Conservation (phyloP, 2,329 filamentous ascomycete species). For the Immersiporthe knoxdaviesiana region DNA sequence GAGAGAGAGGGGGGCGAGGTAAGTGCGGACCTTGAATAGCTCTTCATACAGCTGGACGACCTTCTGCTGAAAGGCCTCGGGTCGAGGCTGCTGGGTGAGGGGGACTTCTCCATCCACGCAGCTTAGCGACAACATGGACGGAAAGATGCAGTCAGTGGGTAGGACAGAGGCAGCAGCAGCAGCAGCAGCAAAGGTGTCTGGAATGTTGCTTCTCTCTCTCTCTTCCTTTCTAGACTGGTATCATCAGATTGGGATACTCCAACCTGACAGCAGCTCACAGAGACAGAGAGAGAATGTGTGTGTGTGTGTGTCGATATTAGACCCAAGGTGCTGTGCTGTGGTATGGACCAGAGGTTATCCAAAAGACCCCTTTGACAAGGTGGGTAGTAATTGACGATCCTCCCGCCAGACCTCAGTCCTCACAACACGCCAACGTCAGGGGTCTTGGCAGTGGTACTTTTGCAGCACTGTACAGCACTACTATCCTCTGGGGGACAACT, state of each 20-base stretch:
- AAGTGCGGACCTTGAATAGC: constrained; percentile 69
- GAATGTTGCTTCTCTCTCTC: neutral
- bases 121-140: constrained; percentile 17
- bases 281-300: neutral
- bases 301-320: no score
- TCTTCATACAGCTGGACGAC: constrained; percentile 87
- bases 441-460: neutral
- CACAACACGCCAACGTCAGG: constrained; percentile 15
- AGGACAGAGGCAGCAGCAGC: neutral
- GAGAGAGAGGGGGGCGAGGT: neutral
- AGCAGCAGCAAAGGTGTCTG: neutral
- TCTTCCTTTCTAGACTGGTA: no score
- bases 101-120: constrained; percentile 78
- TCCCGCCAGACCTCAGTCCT: neutral
- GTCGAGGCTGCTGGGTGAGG: constrained; percentile 87
- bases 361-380: constrained; percentile 9
- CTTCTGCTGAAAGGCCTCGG: constrained; percentile 91
- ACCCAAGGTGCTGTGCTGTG: neutral
- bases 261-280: no score
- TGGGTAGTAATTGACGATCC: neutral
- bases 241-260: neutral
- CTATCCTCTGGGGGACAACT: neutral
- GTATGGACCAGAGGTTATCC: constrained; percentile 3
- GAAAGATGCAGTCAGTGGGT: neutral
- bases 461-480: neutral